Base-by-base conservation (phyloP, 129 eudicot genomes). In the Deinandra increscens region DNA sequence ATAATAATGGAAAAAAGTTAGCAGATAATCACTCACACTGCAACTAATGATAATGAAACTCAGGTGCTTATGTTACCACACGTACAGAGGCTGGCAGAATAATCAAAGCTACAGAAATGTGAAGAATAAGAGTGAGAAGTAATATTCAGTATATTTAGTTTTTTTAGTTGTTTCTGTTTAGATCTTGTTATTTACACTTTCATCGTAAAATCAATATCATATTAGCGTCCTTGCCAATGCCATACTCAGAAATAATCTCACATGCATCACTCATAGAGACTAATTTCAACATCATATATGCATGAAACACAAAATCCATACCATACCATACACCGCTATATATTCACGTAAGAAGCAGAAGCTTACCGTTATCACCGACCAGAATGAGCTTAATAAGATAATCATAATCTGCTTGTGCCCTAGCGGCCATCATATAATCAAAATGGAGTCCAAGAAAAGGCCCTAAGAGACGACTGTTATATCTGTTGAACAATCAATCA, bases 351-450 rank as follows among this genome's bases (percentile, higher is more conserved):
- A 46, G 7, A 18, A 66, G 50, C 59, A 68, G 50, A 38, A 31
- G 55, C 85, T 43, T 29, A 86, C 89, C 96, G 72, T 89, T 89
- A 58, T 89, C 96, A 48, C 96, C 92, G 73, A 89, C 84, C 68
- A 89, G 79, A 66, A 89, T 87, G 42, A 89, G 96, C 87, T 89
- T 89, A 70, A 89, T 78, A 73, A 89, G 96, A 74, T 86, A 89
- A 78, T 89, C 96, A 60, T 89, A 89, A 67, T 86, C 89, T 12
- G 96, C 92, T 23, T 92, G 74, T 4, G 85, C 87, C 31, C 31
- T 26, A 26, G 82, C 89, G 33, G 92, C 96, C 96, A 89, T 85
- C 77, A 75, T 50, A 63, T 3, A 74, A 81, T 72, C 77, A 53
- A 51, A 75, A 55, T 12, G 37, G 31, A 72, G 9, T 66, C 60